Evolutionary conservation across 352 stramenopile genomes (phyloP), one percentile per base, ranked within the genome.

Genomic region (Peronospora belbahrii): DNA sequence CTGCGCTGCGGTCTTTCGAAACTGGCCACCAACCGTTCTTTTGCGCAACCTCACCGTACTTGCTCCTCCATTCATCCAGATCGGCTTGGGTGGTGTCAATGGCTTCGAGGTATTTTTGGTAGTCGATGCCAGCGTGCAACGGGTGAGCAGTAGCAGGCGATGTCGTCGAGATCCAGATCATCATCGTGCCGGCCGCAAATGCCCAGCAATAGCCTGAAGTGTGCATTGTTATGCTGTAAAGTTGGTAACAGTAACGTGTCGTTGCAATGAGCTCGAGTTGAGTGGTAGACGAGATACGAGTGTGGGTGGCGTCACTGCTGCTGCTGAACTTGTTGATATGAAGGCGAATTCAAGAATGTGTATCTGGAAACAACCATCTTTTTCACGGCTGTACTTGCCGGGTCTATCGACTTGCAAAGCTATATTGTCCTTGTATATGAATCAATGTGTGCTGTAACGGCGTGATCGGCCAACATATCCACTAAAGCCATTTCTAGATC

Each of bases 41-140:
- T 6, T 55, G 43, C 0, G 67, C 63, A 20, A 56, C 30, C 5
- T 66, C 54, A 9, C 60, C 56, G 25, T 52, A 79, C 22, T 59
- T 64, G 38, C 27, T 42, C 39, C 48, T 62, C 65, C 65, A 77
- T 34, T 57, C 57, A 13, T 69, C 49, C 14, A 75, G 55, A 27
- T 79, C 68, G 10, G 42, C 51, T 7, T 65, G 52, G 35, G 62
- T 50, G 8, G 48, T 47, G 45, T 75, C 54, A 25, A 65, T 61
- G 14, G 73, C 55, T 44, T 66, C 36, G 19, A 75, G 51, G 24
- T 81, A 81, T n/a, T 63, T 54, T 2, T 62, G 32, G 41, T 75
- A 77, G 52, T 81, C 54, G 38, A 81, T 69, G 14, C 52, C 61
- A 18, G 57, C 55, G 41, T 74, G 67, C 64, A 78, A 66, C 20